A percentile compares a stretch with the other conserved stretches of the same genome.
Conservation (phyloP, 176 grass and related monocot genomes). For the Paspalum vaginatum region DNA sequence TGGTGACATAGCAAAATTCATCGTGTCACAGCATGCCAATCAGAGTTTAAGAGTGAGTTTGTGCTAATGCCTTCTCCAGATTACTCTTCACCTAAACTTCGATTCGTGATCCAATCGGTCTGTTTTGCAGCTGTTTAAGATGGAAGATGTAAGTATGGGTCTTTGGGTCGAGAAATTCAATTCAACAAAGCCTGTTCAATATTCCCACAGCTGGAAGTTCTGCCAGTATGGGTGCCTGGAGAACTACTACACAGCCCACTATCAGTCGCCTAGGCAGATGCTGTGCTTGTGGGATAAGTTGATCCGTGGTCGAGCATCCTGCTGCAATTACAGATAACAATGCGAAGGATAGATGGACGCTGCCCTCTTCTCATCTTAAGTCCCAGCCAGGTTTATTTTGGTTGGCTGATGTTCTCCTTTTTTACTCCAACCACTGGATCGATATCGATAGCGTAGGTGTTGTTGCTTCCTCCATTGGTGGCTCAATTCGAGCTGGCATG, state of each 20-base stretch:
- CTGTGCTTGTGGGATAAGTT: conserved; percentile 91
- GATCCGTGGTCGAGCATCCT: conserved; percentile 60
- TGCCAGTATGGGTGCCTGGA: conserved; percentile 91
- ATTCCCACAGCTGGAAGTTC: conserved; percentile 96
- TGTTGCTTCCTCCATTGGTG: conserved; percentile 22
- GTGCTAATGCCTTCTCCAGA: neutral
- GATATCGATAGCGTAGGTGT: conserved; percentile 27
- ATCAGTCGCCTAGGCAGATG: conserved; percentile 92
- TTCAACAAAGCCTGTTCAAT: conserved; percentile 59
- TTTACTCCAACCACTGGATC: conserved; percentile 38
- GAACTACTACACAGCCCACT: conserved; percentile 94
- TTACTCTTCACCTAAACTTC: conserved; percentile 12
- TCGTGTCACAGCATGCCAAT: conserved; percentile 75
- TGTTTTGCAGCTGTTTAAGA: conserved; percentile 90
- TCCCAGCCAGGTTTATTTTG: conserved; percentile 32
- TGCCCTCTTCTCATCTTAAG: neutral
- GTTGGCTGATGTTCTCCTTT: conserved; percentile 42
- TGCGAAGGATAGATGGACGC: neutral
- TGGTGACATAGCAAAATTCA: conserved; percentile 73
- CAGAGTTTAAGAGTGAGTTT: conserved; percentile 79
- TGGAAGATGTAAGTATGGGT: conserved; percentile 98
- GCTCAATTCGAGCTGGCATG: conserved; percentile 35
- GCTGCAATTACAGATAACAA: conserved; percentile 87
- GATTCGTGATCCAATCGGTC: conserved; percentile 8
- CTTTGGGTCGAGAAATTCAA: conserved; percentile 96